Evolutionary conservation across 257 asterid genomes (phyloP), one percentile per base, ranked within the genome.

Genomic region (Petunia axillaris): DNA sequence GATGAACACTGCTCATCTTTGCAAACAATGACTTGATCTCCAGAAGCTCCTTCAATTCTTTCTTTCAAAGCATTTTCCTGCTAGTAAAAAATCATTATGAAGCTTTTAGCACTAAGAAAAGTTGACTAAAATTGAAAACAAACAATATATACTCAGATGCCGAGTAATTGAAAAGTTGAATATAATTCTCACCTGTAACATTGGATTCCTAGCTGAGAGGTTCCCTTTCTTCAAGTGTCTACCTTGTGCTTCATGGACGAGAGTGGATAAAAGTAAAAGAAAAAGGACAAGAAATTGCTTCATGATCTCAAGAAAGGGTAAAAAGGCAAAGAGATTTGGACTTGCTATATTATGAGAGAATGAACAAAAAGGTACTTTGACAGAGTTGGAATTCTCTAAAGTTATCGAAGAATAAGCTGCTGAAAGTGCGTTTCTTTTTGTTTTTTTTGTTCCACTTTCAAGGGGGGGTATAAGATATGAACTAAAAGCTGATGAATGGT

Each of bases 221-320:
- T 81, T 76, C 80, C 80, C 89, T 82, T 84, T 85, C 8, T 52
- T 65, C 38, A 89, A 76, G 70, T 91, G 85, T 85, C 82, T 84
- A 25, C 91, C 89, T 83, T 85, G 88, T 84, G 85, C 89, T 82
- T 84, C 88, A 83, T 85, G 89, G 76, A 81, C 58, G 15, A 88
- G 83, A 71, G 81, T 75, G 62, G 91, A 86, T 4, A 87, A 85
- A 81, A 91, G 85, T 48, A 89, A 82, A 73, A 88, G 81, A 67
- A 79, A 78, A 74, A 86, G 66, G 40, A 91, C 46, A 76, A 85
- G 13, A 63, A 78, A 59, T 55, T 86, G 78, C 89, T 64, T 87
- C 97, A 91, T 93, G 7, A 65, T 78, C 70, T 25, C 50, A 63
- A 76, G 53, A 76, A 9, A 37, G 58, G 77, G 36, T 8, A 59